These are phyloP conservation scores for Aspergillus nanangensis DNA, from an alignment of 495 filamentous ascomycete species.

Conservation along the genomic window DNA sequence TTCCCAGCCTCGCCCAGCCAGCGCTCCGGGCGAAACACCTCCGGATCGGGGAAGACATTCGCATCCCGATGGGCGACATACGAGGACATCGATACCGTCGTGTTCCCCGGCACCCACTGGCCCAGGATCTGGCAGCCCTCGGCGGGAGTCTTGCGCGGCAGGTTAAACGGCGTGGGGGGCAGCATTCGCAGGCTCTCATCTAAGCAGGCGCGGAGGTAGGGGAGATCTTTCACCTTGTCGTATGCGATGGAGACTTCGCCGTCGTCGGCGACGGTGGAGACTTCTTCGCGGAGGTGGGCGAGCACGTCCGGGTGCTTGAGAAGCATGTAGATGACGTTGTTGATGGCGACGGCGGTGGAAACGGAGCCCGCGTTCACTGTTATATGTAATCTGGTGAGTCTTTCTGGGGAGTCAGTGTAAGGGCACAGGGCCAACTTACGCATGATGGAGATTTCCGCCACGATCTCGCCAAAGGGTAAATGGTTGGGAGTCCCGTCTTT, in stretches of 20 bases:
- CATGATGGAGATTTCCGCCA: constrained; percentile 25
- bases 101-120: constrained; percentile 23
- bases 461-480: constrained; percentile 20
- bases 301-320: constrained; percentile 45
- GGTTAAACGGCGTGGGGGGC: constrained; percentile 21
- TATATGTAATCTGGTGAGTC: too few relatives aligned
- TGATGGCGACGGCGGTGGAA: constrained; percentile 47
- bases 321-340: constrained; percentile 46
- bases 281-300: constrained; percentile 48
- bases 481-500: constrained; percentile 30
- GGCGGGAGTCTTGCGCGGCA: constrained; percentile 24
- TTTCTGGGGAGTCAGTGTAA: too few relatives aligned
- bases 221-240: constrained; percentile 34
- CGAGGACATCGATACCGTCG: constrained; percentile 17
- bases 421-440: too few relatives aligned
- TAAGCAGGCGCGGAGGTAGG: constrained; percentile 33
- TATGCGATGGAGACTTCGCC: constrained; percentile 30
- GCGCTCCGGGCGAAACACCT: constrained; percentile 22
- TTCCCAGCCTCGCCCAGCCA: constrained; percentile 27
- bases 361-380: constrained; percentile 51
- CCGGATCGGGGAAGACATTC: constrained; percentile 16
- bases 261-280: constrained; percentile 35
- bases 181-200: constrained; percentile 38
- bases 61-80: constrained; percentile 22
- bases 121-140: constrained; percentile 26